Base-by-base conservation (phyloP, 2,329 filamentous ascomycete genomes). In the Trichoderma lentiforme region DNA sequence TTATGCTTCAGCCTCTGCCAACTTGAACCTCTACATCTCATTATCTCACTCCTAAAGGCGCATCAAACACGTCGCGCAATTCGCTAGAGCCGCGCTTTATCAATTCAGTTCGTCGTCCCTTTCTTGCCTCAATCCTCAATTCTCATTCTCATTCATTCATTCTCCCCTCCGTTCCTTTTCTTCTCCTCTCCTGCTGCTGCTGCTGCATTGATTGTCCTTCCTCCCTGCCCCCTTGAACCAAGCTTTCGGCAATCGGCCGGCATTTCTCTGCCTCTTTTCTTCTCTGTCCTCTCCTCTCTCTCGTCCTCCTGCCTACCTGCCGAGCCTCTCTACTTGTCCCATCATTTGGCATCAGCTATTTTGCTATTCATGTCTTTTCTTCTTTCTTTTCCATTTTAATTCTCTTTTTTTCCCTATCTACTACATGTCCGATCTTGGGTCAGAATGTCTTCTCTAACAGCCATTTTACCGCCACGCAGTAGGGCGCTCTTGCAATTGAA, bases 391-490 rank as follows among this genome's bases (percentile, higher is more conserved):
- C 77, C 28, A 68, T 69, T 71, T 74, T 62, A 51, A 43, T n/a
- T 63, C 75, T 62, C 74, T 73, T 74, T 47, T 53, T 75, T 71
- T 72, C 73, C 76, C 76, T 77, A 60, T 72, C 70, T 72, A 73
- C 73, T 74, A 70, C 72, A 75, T 73, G 73, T 74, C 76, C 75
- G 72, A 73, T 73, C 66, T 73, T 76, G 76, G 68, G 77, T 81
- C 79, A 84, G 82, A 81, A 84, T 85, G 80, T 80, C 80, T 81
- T 83, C 81, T 89, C 87, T 89, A 88, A 88, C 86, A 78, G 82
- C 84, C 84, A 84, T 83, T 83, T 82, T 84, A 79, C 83, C 81
- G 83, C 82, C 83, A 84, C 85, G 82, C 80, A 84, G 81, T 83
- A 86, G 85, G 82, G 84, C 74, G 74, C 72, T 77, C 75, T 72